Evolutionary conservation across 2,329 filamentous ascomycete species (phyloP).

Genomic region (Metarhizium guizhouense): DNA sequence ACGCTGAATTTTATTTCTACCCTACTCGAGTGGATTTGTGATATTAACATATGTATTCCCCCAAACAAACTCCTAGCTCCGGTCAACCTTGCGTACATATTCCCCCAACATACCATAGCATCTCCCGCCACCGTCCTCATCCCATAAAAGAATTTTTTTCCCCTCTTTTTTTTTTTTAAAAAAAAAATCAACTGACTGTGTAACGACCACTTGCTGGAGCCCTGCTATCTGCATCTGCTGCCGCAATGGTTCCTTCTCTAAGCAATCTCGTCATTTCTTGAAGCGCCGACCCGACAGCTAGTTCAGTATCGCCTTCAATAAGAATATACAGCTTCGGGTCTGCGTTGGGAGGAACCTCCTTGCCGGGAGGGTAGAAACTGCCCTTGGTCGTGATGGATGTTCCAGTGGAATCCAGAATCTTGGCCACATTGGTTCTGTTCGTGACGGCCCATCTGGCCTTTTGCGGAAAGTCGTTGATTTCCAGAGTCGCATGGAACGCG

Average conservation of each 20-base stretch:
- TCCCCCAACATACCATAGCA: not conserved
- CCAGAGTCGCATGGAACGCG: slow-evolving; percentile 90
- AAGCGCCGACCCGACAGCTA: slow-evolving; percentile 85
- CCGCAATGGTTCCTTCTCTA: slow-evolving; percentile 83
- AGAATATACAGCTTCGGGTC: slow-evolving; percentile 96
- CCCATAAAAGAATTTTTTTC: not conserved
- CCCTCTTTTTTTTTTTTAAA: not conserved
- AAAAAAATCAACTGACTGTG: slow-evolving; percentile 55
- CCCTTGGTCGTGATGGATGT: slow-evolving; percentile 98
- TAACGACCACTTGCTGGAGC: slow-evolving; percentile 76
- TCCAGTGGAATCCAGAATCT: slow-evolving; percentile 89
- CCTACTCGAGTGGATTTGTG: not conserved
- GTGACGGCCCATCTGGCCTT: slow-evolving; percentile 98
- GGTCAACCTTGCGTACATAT: not conserved
- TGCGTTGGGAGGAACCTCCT: slow-evolving; percentile 64
- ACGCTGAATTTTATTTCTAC: not conserved
- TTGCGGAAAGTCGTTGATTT: slow-evolving; percentile 99
- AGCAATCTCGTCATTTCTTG: slow-evolving; percentile 79
- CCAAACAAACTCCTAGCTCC: not conserved
- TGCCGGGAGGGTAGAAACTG: slow-evolving; percentile 75
- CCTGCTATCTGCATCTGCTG: slow-evolving; percentile 75
- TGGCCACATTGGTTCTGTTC: slow-evolving; percentile 95
- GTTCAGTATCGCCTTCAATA: slow-evolving; percentile 93
- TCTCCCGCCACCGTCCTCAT: not conserved
- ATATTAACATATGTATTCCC: not conserved